These are phyloP conservation scores for Sphagnum contortum DNA, from an alignment of 225 moss, liverwort and hornwort species.

Conservation along the genomic window DNA sequence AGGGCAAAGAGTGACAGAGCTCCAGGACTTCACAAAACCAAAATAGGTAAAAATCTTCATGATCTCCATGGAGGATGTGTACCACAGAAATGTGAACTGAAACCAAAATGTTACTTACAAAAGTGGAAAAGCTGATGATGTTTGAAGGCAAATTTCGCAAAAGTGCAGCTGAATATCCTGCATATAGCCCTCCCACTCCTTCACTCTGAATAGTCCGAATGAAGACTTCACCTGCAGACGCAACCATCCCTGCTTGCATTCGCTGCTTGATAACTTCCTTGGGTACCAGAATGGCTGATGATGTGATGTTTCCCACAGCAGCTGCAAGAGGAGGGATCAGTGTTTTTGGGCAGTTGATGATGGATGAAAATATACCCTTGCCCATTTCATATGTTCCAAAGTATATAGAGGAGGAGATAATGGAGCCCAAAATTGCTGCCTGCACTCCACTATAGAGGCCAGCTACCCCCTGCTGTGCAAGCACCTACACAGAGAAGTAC, in stretches of 20 bases:
- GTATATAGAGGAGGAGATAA: slow-evolving; percentile 69
- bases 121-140: slow-evolving; percentile 79
- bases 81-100: too few species aligned
- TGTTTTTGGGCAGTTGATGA: slow-evolving; percentile 48
- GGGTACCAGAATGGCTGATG: slow-evolving; percentile 66
- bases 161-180: slow-evolving; percentile 70
- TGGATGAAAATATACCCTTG: slow-evolving; percentile 59
- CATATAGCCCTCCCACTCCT: slow-evolving; percentile 61
- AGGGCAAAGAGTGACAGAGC: too few species aligned
- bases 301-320: slow-evolving; percentile 66
- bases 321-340: slow-evolving; percentile 70
- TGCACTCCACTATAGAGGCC: slow-evolving; percentile 71
- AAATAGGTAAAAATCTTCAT: too few species aligned
- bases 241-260: slow-evolving; percentile 66
- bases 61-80: too few species aligned
- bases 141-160: slow-evolving; percentile 69
- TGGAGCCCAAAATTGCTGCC: slow-evolving; percentile 67
- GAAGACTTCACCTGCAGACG: slow-evolving; percentile 45
- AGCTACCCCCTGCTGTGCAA: slow-evolving; percentile 64
- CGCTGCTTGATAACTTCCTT: slow-evolving; percentile 78
- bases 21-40: too few species aligned
- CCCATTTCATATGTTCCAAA: slow-evolving; percentile 78
- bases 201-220: slow-evolving; percentile 50
- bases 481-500: slow-evolving; percentile 27
- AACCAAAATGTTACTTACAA: slow-evolving; percentile 24